Conservation (phyloP, 352 stramenopile species). For the Discostella stelligera region DNA sequence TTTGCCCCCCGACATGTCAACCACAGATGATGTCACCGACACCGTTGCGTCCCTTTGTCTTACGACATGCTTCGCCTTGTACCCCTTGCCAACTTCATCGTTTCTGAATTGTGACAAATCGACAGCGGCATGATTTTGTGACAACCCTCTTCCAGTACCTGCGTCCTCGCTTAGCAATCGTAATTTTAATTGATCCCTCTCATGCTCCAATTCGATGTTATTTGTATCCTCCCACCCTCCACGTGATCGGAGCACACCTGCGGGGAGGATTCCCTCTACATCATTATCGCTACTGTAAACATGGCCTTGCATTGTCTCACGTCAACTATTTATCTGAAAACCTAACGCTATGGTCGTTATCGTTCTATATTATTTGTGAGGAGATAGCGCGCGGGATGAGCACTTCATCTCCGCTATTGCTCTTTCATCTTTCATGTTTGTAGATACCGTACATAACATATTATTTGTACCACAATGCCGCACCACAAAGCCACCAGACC, state of each 20-base stretch:
- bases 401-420: too few relatives aligned
- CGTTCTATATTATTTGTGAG: too few relatives aligned
- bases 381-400: too few relatives aligned
- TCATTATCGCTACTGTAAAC: conserved; percentile 30
- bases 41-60: conserved; percentile 47
- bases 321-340: too few relatives aligned
- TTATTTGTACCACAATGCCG: too few relatives aligned
- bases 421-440: too few relatives aligned
- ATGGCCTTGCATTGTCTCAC: conserved; percentile 13
- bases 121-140: conserved; percentile 44
- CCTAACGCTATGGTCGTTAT: too few relatives aligned
- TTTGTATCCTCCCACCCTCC: conserved; percentile 34
- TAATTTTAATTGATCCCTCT: conserved; percentile 24
- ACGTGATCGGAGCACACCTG: conserved; percentile 35
- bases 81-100: conserved; percentile 72
- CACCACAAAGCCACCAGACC: too few relatives aligned
- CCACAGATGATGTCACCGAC: not conserved
- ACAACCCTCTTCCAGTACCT: not conserved
- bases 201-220: conserved; percentile 48
- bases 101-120: conserved; percentile 80
- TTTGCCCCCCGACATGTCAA: conserved; percentile 57
- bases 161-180: not conserved
- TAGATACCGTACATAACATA: too few relatives aligned
- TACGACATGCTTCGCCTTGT: conserved; percentile 78
- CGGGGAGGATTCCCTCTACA: conserved; percentile 17